Evolutionary conservation across 2,329 filamentous ascomycete genomes (phyloP), one percentile per base, ranked within the genome.

Genomic region (Alternaria angustiovoidea): DNA sequence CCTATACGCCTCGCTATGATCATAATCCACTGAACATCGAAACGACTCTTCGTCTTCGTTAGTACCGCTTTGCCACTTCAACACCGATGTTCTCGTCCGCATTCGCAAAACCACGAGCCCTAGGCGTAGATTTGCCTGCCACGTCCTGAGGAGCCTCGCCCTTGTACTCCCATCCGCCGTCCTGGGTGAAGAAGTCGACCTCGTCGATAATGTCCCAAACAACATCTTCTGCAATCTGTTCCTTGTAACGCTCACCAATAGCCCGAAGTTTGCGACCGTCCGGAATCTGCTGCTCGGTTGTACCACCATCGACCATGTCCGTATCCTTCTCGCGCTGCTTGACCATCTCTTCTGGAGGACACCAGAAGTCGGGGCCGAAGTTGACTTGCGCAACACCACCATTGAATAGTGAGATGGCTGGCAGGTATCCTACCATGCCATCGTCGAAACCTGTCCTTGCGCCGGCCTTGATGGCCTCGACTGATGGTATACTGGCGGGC

Each of bases 201-300:
- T 99, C 95, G 73, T 99, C 95, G 32, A 98, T 85, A 54, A 99
- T 86, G 78, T 99, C 95, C 76, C 93, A 97, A 30, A 97, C 86
- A 24, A 97, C 84, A 72, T 99, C 95, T 80, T 99, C 95, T 14
- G 91, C 93, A 62, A 99, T 94, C 81, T 98, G 94, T 75, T 99
- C 94, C 60, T 89, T 88, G 78, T 93, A 98, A 32, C 95, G 87
- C 63, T 96, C 91, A 7, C 88, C 86, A 22, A 97, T 82, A 0
- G 91, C 83, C 34, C 87, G 85, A 1, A 89, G 68, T 38, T 68
- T 73, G 12, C 79, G 71, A 9, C 69, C 71, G 51, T 75, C 67
- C 6, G 74, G 72, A 7, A 69, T 38, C 5, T 56, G 57, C 14
- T 62, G 58, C 52, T 67, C 62, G 14, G 53, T 30, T 46, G 57